Conservation (phyloP, 1,284 basidiomycete genomes). For the Ceratobasidium sp. region DNA sequence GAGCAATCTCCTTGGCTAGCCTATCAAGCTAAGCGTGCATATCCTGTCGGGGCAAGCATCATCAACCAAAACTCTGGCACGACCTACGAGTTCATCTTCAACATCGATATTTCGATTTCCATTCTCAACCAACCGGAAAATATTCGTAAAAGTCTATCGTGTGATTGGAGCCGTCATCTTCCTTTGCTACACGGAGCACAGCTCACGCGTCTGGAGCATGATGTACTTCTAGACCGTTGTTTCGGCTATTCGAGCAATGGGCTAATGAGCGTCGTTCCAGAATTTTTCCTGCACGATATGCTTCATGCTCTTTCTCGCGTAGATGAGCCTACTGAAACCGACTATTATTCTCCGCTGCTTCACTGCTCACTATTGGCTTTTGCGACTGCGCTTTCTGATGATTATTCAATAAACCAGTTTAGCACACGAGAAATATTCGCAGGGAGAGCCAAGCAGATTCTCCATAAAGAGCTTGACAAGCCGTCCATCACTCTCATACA, state of each 20-base stretch:
- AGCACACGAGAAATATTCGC: neutral
- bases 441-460: neutral
- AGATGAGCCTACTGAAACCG: too few species aligned
- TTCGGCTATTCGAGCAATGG: neutral
- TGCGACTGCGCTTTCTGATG: neutral
- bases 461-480: neutral
- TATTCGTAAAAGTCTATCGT: neutral
- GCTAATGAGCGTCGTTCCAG: neutral
- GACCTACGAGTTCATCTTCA: slow-evolving; percentile 12
- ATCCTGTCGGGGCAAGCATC: too few species aligned
- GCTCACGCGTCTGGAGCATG: slow-evolving; percentile 12
- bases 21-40: neutral
- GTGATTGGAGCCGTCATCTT: slow-evolving; percentile 20
- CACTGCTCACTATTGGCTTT: slow-evolving; percentile 4
- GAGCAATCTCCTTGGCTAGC: neutral
- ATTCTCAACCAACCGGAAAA: neutral
- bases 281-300: slow-evolving; percentile 17
- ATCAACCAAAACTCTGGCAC: neutral
- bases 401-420: neutral
- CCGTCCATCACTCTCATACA: neutral
- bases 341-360: slow-evolving; percentile 4
- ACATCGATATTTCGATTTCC: neutral
- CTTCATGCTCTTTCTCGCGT: neutral
- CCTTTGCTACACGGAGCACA: neutral
- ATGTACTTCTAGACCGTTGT: neutral